Base-by-base conservation (phyloP, 2,329 filamentous ascomycete genomes). In the Colletotrichum somersetense region DNA sequence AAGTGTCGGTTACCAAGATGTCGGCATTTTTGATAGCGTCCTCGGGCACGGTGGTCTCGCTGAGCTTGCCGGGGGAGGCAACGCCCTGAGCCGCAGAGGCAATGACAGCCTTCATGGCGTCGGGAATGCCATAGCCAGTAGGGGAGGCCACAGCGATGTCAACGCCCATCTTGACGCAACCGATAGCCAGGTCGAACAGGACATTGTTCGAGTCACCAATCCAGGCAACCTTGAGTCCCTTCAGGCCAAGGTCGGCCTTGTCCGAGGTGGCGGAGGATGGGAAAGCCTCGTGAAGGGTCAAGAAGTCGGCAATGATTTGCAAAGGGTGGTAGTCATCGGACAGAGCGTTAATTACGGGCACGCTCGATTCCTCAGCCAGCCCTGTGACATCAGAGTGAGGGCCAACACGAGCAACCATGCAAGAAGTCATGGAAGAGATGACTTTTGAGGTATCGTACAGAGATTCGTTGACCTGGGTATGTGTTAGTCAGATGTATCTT, bases 171-270 rank as follows among this genome's bases (percentile, higher is more conserved):
- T 98, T 98, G 77, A 93, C 85, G 69, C 93, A 95, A 52, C 89
- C 95, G 76, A 96, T 96, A 61, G 95, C 95, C 66, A 98, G 88
- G 79, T 99, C 96, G 79, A 95, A 98, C 33, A 98, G 89, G 38
- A 99, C 96, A 77, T 99, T 99, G 85, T 98, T 99, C 14, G 95
- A 94, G 80, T 99, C 96, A 65, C 96, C 96, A 57, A 99, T 87
- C 96, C 96, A 99, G 20, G 96, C 96, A 73, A 98, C 89, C 84
- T 97, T 98, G 77, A 97, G 83, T 1, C 94, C 94, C 76, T 93
- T 89, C 5, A 97, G 85, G 1, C 93, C 93, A 10, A 97, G 86
- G 64, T 79, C 81, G 38, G 77, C 74, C 72, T 72, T 69, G 68
- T 67, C 62, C 1, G 75, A 74, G 46, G 81, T 78, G 0, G 79